A percentile compares a stretch with the other conserved stretches of the same genome.
Conservation (phyloP, 2,329 filamentous ascomycete genomes). For the Claviceps digitariae region DNA sequence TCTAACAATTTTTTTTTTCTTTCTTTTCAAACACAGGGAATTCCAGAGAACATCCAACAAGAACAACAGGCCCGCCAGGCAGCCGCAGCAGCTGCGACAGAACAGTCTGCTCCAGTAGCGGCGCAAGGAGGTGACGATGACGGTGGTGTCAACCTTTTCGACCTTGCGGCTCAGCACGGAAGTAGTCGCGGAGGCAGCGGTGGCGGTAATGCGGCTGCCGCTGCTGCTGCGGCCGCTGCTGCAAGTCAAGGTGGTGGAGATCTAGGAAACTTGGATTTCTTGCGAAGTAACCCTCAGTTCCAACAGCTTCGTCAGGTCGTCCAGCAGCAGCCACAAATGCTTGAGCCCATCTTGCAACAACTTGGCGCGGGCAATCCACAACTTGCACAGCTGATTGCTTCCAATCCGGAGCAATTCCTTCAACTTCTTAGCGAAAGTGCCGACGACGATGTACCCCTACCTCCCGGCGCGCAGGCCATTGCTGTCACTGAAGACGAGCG, state of each 20-base stretch:
- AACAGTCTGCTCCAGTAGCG: slow-evolving; percentile 12
- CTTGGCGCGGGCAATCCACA: slow-evolving; percentile 91
- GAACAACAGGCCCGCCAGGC: slow-evolving; percentile 44
- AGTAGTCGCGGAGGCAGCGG: slow-evolving; percentile 31
- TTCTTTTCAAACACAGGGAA: slow-evolving; percentile 46
- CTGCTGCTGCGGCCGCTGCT: slow-evolving; percentile 35
- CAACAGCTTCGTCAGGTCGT: slow-evolving; percentile 95
- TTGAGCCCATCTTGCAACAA: slow-evolving; percentile 94
- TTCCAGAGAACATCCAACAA: slow-evolving; percentile 70
- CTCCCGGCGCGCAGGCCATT: slow-evolving; percentile 79
- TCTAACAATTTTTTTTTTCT: background rate
- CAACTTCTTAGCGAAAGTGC: slow-evolving; percentile 78
- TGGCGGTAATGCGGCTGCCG: slow-evolving; percentile 25
- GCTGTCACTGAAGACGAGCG: slow-evolving; percentile 91
- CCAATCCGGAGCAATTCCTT: slow-evolving; percentile 88
- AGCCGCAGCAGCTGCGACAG: slow-evolving; percentile 27
- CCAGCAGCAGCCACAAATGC: slow-evolving; percentile 95
- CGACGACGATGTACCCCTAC: slow-evolving; percentile 71
- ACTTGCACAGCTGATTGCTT: slow-evolving; percentile 79
- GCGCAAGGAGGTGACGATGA: slow-evolving; percentile 40
- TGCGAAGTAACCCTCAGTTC: slow-evolving; percentile 92
- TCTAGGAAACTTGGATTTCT: slow-evolving; percentile 75
- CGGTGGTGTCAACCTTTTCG: slow-evolving; percentile 75
- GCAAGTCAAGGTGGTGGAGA: slow-evolving; percentile 37
- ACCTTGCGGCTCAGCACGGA: slow-evolving; percentile 69